Percentiles rank a stretch among this genome's conserved stretches.
phyloP scores from a whole-genome alignment of 768 basidiomycete genomes.

The Boletus speciosus region DNA sequence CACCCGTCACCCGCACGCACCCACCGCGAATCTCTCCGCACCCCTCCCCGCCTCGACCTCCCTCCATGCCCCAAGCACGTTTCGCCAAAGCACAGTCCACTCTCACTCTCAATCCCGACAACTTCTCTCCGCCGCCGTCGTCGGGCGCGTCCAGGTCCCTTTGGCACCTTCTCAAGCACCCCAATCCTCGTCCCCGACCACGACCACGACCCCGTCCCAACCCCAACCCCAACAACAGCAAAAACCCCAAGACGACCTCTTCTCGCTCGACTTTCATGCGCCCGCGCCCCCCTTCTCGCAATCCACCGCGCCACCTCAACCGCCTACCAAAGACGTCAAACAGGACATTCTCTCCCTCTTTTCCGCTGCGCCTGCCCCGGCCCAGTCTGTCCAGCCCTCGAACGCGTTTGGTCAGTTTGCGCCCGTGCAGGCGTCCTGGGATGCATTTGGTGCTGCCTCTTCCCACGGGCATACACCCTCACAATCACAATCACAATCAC shows the following conservation, averaged over 20 bases:
- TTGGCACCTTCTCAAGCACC: neutral
- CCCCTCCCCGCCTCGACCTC: slow-evolving; percentile 30
- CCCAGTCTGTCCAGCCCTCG: slow-evolving; percentile 22
- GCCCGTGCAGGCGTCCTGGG: slow-evolving; percentile 27
- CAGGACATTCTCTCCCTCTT: slow-evolving; percentile 85
- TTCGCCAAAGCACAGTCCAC: slow-evolving; percentile 12
- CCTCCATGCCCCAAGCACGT: slow-evolving; percentile 22
- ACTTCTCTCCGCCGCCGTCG: slow-evolving; percentile 39
- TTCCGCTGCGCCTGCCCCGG: slow-evolving; percentile 39
- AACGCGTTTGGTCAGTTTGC: slow-evolving; percentile 38
- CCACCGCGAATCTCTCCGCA: slow-evolving; percentile 18
- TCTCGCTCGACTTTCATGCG: slow-evolving; percentile 82
- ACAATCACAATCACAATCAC: neutral
- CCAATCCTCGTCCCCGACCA: neutral
- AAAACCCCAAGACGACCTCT: slow-evolving; percentile 60
- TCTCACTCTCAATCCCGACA: slow-evolving; percentile 26
- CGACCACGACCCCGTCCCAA: neutral
- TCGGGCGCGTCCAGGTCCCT: slow-evolving; percentile 17
- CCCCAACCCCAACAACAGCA: neutral
- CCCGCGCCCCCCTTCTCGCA: slow-evolving; percentile 33
- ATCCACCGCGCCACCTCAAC: slow-evolving; percentile 23
- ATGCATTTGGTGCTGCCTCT: slow-evolving; percentile 9
- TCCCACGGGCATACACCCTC: neutral
- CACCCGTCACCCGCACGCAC: slow-evolving; percentile 9
- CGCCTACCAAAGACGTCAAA: slow-evolving; percentile 68